Conservation (phyloP, 495 filamentous ascomycete genomes). For the Hypoxylon perforatum region DNA sequence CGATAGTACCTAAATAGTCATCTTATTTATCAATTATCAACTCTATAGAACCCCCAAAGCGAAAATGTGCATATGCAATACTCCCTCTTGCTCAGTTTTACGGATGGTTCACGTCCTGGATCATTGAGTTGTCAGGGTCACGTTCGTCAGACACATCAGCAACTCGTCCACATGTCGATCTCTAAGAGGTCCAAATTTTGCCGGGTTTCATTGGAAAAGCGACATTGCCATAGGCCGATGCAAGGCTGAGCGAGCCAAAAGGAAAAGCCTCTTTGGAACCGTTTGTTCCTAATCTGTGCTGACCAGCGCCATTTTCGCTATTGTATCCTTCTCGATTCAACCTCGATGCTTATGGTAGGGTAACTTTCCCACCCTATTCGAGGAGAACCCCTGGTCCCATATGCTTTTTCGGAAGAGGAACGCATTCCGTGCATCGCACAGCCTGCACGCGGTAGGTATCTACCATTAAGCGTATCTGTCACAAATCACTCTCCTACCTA, state of each 20-base stretch:
- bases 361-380: constrained; percentile 16
- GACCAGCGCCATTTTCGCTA: constrained; percentile 4
- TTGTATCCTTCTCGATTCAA: constrained; percentile 18
- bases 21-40: constrained; percentile 21
- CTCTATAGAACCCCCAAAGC: constrained; percentile 23
- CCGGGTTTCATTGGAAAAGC: constrained; percentile 33
- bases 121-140: constrained; percentile 41
- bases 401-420: constrained; percentile 20
- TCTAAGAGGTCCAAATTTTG: constrained; percentile 50
- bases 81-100: constrained; percentile 9
- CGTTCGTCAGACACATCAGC: constrained; percentile 43
- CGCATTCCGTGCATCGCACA: constrained; percentile 19
- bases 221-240: constrained; percentile 41
- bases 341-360: constrained; percentile 17
- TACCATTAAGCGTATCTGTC: background rate
- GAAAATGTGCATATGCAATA: constrained; percentile 41
- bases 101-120: constrained; percentile 9
- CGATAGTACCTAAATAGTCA: constrained; percentile 24
- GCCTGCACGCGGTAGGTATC: constrained; percentile 12
- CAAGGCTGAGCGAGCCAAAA: constrained; percentile 37
- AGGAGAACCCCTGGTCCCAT: constrained; percentile 9
- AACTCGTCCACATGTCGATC: constrained; percentile 49
- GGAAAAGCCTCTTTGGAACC: constrained; percentile 14
- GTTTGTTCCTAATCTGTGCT: constrained; percentile 32
- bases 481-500: background rate